Percentiles rank a stretch among this genome's conserved stretches.
Conservation (phyloP, 768 basidiomycete genomes). For the Boletus rubescentipes region DNA sequence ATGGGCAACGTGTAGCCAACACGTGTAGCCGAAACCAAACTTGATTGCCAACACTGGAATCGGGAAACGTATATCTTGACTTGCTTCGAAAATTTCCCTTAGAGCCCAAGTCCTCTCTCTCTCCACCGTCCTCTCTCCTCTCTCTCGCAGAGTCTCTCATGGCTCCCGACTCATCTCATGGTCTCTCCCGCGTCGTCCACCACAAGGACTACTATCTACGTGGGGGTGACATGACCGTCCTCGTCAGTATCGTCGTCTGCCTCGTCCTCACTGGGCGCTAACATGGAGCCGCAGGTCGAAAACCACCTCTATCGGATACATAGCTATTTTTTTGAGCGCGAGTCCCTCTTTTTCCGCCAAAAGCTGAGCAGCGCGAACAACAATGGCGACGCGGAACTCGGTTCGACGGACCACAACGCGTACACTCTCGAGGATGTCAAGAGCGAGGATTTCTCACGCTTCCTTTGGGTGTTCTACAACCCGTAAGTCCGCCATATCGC, state of each 20-base stretch:
- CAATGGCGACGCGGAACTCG: slow-evolving; percentile 31
- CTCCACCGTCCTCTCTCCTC: slow-evolving; percentile 32
- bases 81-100: slow-evolving; percentile 38
- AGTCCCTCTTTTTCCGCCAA: slow-evolving; percentile 48
- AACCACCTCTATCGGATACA: slow-evolving; percentile 57
- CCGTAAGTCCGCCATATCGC: slow-evolving; percentile 39
- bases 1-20: slow-evolving; percentile 32
- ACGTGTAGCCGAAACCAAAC: slow-evolving; percentile 34
- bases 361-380: slow-evolving; percentile 34
- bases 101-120: slow-evolving; percentile 26
- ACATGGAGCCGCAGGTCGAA: slow-evolving; percentile 46
- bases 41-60: slow-evolving; percentile 28
- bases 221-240: slow-evolving; percentile 56
- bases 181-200: slow-evolving; percentile 33
- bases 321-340: slow-evolving; percentile 61
- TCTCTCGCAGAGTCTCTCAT: slow-evolving; percentile 24
- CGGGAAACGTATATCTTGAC: slow-evolving; percentile 35
- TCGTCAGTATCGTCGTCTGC: slow-evolving; percentile 39
- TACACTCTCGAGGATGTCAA: slow-evolving; percentile 46
- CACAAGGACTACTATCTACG: slow-evolving; percentile 53
- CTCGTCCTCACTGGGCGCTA: slow-evolving; percentile 4
- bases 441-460: slow-evolving; percentile 49
- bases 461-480: slow-evolving; percentile 66
- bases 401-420: slow-evolving; percentile 40
- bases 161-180: slow-evolving; percentile 25